Base-by-base conservation (phyloP, 169 alveolate species). In the Plasmodium gonderi region DNA sequence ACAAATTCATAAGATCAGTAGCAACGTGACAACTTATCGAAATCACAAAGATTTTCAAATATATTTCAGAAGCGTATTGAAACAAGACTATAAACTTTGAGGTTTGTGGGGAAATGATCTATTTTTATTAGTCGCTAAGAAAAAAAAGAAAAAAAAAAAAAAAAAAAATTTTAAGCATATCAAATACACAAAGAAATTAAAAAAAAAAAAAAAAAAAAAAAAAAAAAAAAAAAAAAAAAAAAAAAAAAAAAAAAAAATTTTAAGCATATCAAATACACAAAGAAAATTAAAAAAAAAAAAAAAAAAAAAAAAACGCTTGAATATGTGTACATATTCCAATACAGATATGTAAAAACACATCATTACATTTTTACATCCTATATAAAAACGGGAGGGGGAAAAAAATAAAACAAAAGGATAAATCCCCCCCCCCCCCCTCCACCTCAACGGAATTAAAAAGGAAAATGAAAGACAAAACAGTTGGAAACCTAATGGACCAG, bases 391-490 rank as follows among this genome's bases (percentile, higher is more conserved):
- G 3, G 20, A 14, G 8, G 20, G 75, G 33, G 75, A 64, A n/a
- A n/a, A n/a, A n/a, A n/a, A n/a, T n/a, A n/a, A n/a, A n/a, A n/a
- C n/a, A n/a, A n/a, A n/a, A n/a, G n/a, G n/a, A n/a, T n/a, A n/a
- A n/a, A n/a, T n/a, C n/a, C n/a, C n/a, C n/a, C n/a, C n/a, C n/a
- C n/a, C n/a, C n/a, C n/a, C n/a, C n/a, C n/a, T n/a, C n/a, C n/a
- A n/a, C n/a, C 44, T 17, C 23, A 69, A 67, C 14, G 26, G 17
- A 31, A 11, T 12, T 29, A 20, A 31, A 9, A 79, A 51, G 12
- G 26, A 51, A 49, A 69, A 85, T 75, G 92, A 49, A 85, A 17
- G 67, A 49, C 47, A 26, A 51, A 45, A 20, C 23, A 31, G 64
- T 17, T 14, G 45, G 44, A 6, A 33, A 51, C 44, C 68, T 85